A percentile compares a stretch with the other conserved stretches of the same genome.
Conservation (phyloP, 2,329 filamentous ascomycete genomes). For the Aureobasidium mangrovei region DNA sequence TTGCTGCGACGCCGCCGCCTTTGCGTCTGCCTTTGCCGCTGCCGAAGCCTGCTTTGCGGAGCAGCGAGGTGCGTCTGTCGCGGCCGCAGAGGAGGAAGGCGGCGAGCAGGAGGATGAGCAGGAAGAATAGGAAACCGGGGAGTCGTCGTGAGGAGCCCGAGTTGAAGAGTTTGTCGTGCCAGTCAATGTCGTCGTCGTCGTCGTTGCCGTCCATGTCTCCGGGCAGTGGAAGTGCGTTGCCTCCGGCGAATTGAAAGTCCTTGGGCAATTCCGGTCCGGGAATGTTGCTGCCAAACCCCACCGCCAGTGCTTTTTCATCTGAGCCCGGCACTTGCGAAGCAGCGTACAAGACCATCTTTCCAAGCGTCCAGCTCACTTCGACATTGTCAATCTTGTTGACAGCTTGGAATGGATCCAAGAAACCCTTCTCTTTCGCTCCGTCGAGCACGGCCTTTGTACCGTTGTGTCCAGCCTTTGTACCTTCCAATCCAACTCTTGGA, state of each 20-base stretch:
- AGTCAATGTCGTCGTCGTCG: constrained; percentile 40
- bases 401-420: constrained; percentile 78
- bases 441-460: constrained; percentile 62
- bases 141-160: constrained; percentile 56
- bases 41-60: constrained; percentile 44
- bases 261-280: constrained; percentile 37
- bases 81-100: constrained; percentile 70
- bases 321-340: constrained; percentile 72
- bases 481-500: constrained; percentile 66
- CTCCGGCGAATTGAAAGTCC: constrained; percentile 78
- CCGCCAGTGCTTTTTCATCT: constrained; percentile 51
- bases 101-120: constrained; percentile 61
- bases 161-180: constrained; percentile 55
- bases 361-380: constrained; percentile 94
- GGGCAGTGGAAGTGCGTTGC: constrained; percentile 36
- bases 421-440: constrained; percentile 63
- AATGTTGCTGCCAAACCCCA: constrained; percentile 87
- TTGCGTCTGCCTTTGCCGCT: constrained; percentile 38
- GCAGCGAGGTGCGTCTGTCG: constrained; percentile 56
- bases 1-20: constrained; percentile 24
- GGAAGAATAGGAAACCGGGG: constrained; percentile 66
- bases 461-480: constrained; percentile 50
- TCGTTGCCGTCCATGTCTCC: constrained; percentile 31
- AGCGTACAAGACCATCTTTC: constrained; percentile 93
- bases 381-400: constrained; percentile 85